Conservation (phyloP, 75 land plant genomes). For the Adiantum capillusveneris region DNA sequence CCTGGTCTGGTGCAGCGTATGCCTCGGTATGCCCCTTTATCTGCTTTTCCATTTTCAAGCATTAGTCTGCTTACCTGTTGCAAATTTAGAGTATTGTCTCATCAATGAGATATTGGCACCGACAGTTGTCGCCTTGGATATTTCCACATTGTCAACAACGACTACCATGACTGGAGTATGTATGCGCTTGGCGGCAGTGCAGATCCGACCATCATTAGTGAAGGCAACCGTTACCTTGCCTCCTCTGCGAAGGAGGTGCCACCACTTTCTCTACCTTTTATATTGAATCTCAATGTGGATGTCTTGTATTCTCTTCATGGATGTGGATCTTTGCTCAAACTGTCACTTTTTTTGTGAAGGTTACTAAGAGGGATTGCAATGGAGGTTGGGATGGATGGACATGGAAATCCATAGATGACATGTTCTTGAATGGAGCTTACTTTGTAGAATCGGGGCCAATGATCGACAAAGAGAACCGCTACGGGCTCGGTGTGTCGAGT, state of each 20-base stretch:
- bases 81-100: neutral
- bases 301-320: neutral
- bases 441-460: slow-evolving; percentile 49
- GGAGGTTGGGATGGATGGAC: slow-evolving; percentile 46
- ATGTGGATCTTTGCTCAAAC: neutral
- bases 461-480: slow-evolving; percentile 17
- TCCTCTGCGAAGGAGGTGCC: slow-evolving; percentile 27
- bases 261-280: no score
- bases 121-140: slow-evolving; percentile 53
- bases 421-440: slow-evolving; percentile 54
- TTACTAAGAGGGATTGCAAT: slow-evolving; percentile 36
- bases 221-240: slow-evolving; percentile 56
- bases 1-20: slow-evolving; percentile 51
- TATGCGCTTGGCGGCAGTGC: slow-evolving; percentile 71
- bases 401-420: slow-evolving; percentile 48
- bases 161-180: slow-evolving; percentile 48
- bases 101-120: neutral
- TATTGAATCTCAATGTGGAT: neutral
- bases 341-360: slow-evolving; percentile 16
- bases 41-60: neutral
- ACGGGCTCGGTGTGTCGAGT: no score
- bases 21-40: slow-evolving; percentile 74
- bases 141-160: slow-evolving; percentile 62
- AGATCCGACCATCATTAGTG: slow-evolving; percentile 53
- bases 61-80: neutral